phyloP scores from a whole-genome alignment of 2,329 filamentous ascomycete species.

The Juglanconis sp. region DNA sequence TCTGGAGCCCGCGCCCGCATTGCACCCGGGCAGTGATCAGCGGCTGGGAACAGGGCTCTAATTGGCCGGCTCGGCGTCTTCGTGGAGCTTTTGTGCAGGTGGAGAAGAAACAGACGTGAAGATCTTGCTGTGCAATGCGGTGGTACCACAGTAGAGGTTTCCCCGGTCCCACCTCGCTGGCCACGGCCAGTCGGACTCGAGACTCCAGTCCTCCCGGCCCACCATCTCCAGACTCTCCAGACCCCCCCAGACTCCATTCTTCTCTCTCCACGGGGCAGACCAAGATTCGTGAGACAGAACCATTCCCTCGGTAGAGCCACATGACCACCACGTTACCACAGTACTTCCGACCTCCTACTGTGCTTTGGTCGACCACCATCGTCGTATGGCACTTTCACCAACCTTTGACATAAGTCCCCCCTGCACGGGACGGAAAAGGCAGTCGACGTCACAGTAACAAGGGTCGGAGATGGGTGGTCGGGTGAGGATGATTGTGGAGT shows the following conservation, averaged over 20 bases:
- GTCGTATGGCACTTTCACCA: too few relatives aligned
- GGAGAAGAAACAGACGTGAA: background rate
- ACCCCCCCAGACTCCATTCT: conserved; percentile 11
- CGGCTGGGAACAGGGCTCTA: background rate
- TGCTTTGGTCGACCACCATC: background rate
- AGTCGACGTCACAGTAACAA: background rate
- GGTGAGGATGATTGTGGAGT: background rate
- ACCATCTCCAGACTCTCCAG: background rate
- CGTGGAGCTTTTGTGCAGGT: conserved; percentile 2
- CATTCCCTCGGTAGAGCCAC: background rate
- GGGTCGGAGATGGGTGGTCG: background rate
- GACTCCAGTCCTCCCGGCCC: background rate
- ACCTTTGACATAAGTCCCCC: too few relatives aligned
- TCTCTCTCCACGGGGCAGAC: conserved; percentile 10
- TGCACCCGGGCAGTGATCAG: conserved; percentile 5
- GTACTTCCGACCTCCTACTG: background rate
- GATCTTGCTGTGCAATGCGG: background rate
- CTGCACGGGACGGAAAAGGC: too few relatives aligned
- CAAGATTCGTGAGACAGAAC: background rate
- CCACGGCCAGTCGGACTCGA: background rate
- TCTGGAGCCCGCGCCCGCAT: background rate
- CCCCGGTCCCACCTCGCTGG: too few relatives aligned
- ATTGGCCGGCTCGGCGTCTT: conserved; percentile 2
- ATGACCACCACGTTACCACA: background rate
- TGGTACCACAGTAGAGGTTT: too few relatives aligned